phyloP scores from a whole-genome alignment of 192 early-diverging fungal genomes.

The Mycoemilia scoparia region DNA sequence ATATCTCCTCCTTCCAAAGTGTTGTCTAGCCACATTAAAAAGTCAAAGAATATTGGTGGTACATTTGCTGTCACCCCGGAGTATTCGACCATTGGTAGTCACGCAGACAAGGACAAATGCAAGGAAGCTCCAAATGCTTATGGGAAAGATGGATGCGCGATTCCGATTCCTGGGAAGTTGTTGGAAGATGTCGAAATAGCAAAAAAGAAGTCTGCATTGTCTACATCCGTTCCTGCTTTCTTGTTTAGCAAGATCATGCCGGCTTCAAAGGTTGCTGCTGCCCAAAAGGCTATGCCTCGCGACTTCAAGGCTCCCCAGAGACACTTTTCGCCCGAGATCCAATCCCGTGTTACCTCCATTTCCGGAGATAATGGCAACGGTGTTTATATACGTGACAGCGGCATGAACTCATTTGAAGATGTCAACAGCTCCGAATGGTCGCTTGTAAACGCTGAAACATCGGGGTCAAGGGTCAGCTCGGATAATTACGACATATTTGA shows the following conservation, averaged over 20 bases:
- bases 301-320: slow-evolving; percentile 23
- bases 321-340: slow-evolving; percentile 23
- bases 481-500: slow-evolving; percentile 19
- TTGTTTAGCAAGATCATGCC: slow-evolving; percentile 33
- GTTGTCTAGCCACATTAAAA: too few relatives aligned
- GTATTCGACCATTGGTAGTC: too few relatives aligned
- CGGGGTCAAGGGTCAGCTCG: slow-evolving; percentile 19
- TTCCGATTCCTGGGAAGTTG: too few relatives aligned
- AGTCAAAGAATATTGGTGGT: too few relatives aligned
- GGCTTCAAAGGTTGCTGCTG: slow-evolving; percentile 26
- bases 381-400: neutral
- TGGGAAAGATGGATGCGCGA: too few relatives aligned
- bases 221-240: slow-evolving; percentile 25
- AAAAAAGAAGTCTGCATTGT: slow-evolving; percentile 14
- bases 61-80: too few relatives aligned
- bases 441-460: too few relatives aligned
- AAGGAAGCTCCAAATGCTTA: too few relatives aligned
- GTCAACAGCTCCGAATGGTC: neutral
- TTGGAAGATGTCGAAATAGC: neutral
- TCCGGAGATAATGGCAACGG: slow-evolving; percentile 21
- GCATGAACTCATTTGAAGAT: slow-evolving; percentile 1
- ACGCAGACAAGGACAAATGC: too few relatives aligned
- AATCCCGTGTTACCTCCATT: slow-evolving; percentile 25
- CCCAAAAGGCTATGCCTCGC: slow-evolving; percentile 33
- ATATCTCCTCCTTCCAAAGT: neutral